A percentile compares a stretch with the other conserved stretches of the same genome.
Conservation (phyloP, 2,329 filamentous ascomycete genomes). For the Cladosporium sp. region DNA sequence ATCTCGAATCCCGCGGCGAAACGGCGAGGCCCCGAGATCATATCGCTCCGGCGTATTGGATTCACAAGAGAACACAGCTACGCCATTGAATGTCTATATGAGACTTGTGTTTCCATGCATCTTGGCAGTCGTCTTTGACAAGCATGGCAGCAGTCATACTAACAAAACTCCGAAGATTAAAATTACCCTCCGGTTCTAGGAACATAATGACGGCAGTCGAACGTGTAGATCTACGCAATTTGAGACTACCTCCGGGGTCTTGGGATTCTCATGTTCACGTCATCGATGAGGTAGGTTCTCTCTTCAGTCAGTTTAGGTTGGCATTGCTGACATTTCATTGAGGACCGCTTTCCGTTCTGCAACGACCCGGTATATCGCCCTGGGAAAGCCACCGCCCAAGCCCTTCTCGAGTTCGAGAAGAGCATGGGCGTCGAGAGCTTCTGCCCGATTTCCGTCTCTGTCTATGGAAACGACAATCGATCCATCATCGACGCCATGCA, state of each 20-base stretch:
- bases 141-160: neutral
- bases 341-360: neutral
- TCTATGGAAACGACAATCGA: conserved; percentile 5
- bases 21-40: neutral
- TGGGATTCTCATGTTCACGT: conserved; percentile 2
- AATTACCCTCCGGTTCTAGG: neutral
- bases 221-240: neutral
- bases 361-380: neutral
- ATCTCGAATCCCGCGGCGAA: neutral
- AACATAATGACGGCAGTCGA: neutral
- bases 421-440: neutral
- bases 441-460: neutral
- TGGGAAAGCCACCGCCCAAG: neutral
- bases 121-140: neutral
- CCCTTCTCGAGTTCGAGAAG: neutral
- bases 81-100: neutral
- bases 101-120: too few relatives aligned
- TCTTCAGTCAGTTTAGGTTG: too few relatives aligned
- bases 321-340: neutral
- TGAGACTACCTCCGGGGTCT: neutral
- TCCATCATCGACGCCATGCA: neutral
- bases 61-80: neutral
- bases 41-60: neutral
- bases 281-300: neutral
- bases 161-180: neutral